Base-by-base conservation (phyloP, 2,329 filamentous ascomycete genomes). In the Annulohypoxylon truncatum region DNA sequence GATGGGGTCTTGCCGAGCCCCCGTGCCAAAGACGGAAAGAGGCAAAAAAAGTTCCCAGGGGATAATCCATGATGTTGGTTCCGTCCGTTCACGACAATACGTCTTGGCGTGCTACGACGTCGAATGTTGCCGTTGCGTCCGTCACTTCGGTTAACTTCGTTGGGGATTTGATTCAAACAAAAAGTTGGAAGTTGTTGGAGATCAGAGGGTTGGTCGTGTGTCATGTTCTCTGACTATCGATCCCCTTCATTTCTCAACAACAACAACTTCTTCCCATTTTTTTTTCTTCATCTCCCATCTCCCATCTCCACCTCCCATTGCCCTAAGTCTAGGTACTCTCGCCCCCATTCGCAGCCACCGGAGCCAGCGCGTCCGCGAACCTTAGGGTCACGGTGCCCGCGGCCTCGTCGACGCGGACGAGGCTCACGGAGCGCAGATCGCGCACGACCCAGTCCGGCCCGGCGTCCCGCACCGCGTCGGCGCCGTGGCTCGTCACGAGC, bases 371-470 rank as follows among this genome's bases (percentile, higher is more conserved):
- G 78, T 93, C 84, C 63, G 79, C 81, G 71, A 96, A 87, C 80
- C 93, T 88, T 69, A 96, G 79, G 70, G 85, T 87, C 58, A 92
- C 85, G 69, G 82, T 85, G 66, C 84, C 82, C 70, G 20, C 31
- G 20, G 8, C 3, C 22, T 80, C 81, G 53, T 82, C 84, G 70
- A 80, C 81, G 55, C 85, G 82, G 65, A 88, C 80, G 73, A 96
- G 81, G 72, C 80, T 87, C 67, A 97, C 87, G 70, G 91, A 94
- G 61, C 85, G 83, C 80, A 97, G 83, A 79, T 97, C 93, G 78
- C 84, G 83, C 61, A 97, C 90, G 54, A 97, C 89, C 90, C 92
- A 97, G 81, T 97, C 93, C 46, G 94, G 93, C n/a, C 88, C 90
- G 3, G 93, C 93, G 48, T 85, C 87, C 66, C 84, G 81, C 52